Evolutionary conservation across 129 eudicot species (phyloP).

Genomic region (Saposhnikovia divaricata): DNA sequence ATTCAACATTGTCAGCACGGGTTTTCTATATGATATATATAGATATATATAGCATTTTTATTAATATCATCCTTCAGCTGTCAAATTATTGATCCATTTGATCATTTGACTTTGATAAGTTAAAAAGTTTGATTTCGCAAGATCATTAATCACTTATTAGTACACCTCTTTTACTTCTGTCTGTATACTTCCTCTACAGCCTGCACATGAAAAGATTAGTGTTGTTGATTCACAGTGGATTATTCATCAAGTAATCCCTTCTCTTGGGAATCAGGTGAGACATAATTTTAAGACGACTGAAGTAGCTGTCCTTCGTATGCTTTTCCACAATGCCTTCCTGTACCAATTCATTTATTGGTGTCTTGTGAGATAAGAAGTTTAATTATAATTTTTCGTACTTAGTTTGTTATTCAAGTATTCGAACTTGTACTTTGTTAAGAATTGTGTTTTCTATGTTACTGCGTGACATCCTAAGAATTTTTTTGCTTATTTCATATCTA

Average conservation of each 20-base stretch:
- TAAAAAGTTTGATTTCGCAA: not conserved
- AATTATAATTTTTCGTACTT: not conserved
- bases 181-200: constrained; percentile 37
- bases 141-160: not conserved
- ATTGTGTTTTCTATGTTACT: not conserved
- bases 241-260: constrained; percentile 93
- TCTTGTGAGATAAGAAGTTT: not conserved
- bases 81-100: too few species aligned
- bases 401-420: too few species aligned
- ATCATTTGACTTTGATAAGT: not conserved
- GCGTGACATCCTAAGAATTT: not conserved
- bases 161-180: not conserved
- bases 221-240: constrained; percentile 98
- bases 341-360: not conserved
- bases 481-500: not conserved
- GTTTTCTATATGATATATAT: not conserved
- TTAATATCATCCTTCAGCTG: too few species aligned
- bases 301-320: not conserved
- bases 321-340: not conserved
- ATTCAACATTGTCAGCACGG: not conserved
- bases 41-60: too few species aligned
- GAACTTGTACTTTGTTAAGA: not conserved
- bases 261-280: constrained; percentile 82
- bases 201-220: constrained; percentile 95
- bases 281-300: not conserved